These are phyloP conservation scores for Stevia rebaudiana DNA, from an alignment of 140 eudicot genomes.

Conservation along the genomic window DNA sequence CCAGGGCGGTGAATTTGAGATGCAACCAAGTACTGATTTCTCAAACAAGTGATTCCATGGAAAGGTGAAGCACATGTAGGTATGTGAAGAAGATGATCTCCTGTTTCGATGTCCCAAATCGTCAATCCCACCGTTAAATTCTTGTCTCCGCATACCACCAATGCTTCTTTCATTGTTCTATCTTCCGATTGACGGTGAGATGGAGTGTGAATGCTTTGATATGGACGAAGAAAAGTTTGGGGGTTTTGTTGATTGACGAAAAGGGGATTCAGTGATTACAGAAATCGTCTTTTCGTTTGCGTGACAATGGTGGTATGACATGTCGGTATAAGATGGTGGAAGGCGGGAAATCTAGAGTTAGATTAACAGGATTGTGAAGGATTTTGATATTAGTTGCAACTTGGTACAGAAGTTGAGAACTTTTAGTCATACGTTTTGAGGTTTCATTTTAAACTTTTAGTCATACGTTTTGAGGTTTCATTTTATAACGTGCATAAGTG, in stretches of 20 bases:
- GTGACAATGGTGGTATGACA: neutral
- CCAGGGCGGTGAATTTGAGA: conserved; percentile 46
- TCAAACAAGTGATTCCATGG: conserved; percentile 38
- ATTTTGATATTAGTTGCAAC: no score
- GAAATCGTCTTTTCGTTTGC: neutral
- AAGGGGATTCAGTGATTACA: neutral
- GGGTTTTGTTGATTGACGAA: conserved; percentile 5
- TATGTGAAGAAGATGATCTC: conserved; percentile 37
- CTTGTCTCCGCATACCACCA: conserved; percentile 48
- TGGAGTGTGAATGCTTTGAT: conserved; percentile 9
- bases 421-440: no score
- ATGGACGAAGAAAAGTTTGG: neutral
- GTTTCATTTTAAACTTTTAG: no score
- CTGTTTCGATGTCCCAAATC: conserved; percentile 45
- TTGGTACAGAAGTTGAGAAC: no score
- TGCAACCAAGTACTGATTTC: conserved; percentile 36
- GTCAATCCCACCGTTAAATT: conserved; percentile 43
- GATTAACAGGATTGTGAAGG: no score
- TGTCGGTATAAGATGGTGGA: neutral
- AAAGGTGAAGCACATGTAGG: conserved; percentile 41
- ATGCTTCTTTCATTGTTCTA: conserved; percentile 30
- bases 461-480: no score
- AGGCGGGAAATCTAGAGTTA: neutral
- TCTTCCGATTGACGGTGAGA: neutral
- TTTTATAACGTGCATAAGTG: no score